Evolutionary conservation across 345 rosid species (phyloP).

Genomic region (Salix udensis): DNA sequence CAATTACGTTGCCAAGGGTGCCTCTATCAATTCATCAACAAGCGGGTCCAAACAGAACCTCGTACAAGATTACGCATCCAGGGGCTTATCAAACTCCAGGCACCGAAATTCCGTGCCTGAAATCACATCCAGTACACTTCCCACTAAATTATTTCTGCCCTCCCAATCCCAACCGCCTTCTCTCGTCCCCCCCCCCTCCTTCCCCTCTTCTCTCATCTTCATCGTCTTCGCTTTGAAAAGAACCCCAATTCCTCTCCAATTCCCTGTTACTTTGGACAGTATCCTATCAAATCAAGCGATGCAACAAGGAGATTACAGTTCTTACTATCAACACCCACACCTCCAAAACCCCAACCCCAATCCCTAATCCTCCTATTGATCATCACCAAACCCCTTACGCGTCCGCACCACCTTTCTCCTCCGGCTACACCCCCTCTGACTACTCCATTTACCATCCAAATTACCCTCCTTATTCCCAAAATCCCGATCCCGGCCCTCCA

Average conservation of each 20-base stretch:
- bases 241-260: neutral
- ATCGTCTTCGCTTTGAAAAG: neutral
- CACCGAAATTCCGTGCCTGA: neutral
- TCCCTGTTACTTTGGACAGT: neutral
- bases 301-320: slow-evolving; percentile 70
- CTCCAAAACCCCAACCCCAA: slow-evolving; percentile 42
- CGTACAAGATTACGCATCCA: neutral
- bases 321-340: slow-evolving; percentile 53
- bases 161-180: neutral
- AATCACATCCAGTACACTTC: neutral
- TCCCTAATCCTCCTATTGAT: slow-evolving; percentile 34
- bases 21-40: no score
- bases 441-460: slow-evolving; percentile 46
- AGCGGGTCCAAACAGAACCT: no score
- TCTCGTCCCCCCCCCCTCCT: no score
- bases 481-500: slow-evolving; percentile 48
- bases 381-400: slow-evolving; percentile 62
- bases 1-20: no score
- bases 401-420: slow-evolving; percentile 71
- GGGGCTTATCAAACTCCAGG: neutral
- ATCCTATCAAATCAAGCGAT: slow-evolving; percentile 5
- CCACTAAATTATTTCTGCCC: neutral
- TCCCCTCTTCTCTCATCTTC: neutral
- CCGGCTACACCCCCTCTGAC: slow-evolving; percentile 51
- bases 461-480: slow-evolving; percentile 51